These are phyloP conservation scores for Backusella liffmaniae DNA, from an alignment of 192 early-diverging fungal species.

Conservation along the genomic window DNA sequence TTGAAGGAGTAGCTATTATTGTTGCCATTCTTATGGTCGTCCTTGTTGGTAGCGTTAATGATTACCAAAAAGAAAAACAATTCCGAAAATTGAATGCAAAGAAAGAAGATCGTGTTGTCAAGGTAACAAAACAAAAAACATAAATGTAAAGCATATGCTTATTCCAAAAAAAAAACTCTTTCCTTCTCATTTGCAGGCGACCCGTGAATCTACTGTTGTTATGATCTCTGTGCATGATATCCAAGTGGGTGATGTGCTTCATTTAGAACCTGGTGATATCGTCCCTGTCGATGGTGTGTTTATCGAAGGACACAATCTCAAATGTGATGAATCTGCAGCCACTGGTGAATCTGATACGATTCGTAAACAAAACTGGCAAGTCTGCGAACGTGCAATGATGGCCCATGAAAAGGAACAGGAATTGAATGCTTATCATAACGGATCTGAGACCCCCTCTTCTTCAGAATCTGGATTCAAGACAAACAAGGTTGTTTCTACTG, in stretches of 20 bases:
- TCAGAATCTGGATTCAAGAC: neutral
- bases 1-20: slow-evolving; percentile 86
- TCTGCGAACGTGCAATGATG: slow-evolving; percentile 27
- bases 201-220: slow-evolving; percentile 65
- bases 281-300: slow-evolving; percentile 92
- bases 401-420: slow-evolving; percentile 3
- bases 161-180: neutral
- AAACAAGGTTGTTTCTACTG: slow-evolving; percentile 25
- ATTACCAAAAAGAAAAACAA: slow-evolving; percentile 86
- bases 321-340: slow-evolving; percentile 89
- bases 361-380: slow-evolving; percentile 67
- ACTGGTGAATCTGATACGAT: slow-evolving; percentile 94
- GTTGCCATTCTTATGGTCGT: slow-evolving; percentile 78
- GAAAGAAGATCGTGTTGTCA: slow-evolving; percentile 79
- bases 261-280: slow-evolving; percentile 91
- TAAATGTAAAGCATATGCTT: neutral
- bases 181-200: slow-evolving; percentile 41
- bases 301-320: slow-evolving; percentile 78
- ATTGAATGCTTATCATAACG: slow-evolving; percentile 15
- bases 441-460: slow-evolving; percentile 8
- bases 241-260: slow-evolving; percentile 87
- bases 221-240: slow-evolving; percentile 77
- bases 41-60: slow-evolving; percentile 75
- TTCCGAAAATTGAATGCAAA: slow-evolving; percentile 82
- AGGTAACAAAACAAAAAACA: slow-evolving; percentile 49